Percentiles rank a stretch among this genome's conserved stretches.
Evolutionary conservation across 2,329 filamentous ascomycete species (phyloP).

Genomic region (Trichoderma koningiopsis): DNA sequence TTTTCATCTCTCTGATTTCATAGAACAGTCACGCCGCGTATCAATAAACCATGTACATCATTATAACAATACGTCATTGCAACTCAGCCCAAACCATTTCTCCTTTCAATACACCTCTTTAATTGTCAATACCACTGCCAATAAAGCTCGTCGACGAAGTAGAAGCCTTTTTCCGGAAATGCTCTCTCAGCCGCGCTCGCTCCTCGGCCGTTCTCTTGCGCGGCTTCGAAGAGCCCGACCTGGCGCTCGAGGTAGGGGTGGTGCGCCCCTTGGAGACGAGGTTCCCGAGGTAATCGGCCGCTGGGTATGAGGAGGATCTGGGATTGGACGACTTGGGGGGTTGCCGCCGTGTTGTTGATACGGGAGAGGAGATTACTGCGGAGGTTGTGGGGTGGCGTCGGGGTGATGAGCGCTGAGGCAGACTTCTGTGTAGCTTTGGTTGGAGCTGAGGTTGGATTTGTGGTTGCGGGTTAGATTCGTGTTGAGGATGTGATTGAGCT

Average conservation of each 20-base stretch:
- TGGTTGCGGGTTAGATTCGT: neutral
- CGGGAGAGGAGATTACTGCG: neutral
- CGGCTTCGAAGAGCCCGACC: slow-evolving; percentile 23
- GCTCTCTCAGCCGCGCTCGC: slow-evolving; percentile 33
- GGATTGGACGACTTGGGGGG: slow-evolving; percentile 25
- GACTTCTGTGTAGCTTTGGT: neutral
- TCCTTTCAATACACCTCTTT: neutral
- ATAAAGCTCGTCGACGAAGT: neutral
- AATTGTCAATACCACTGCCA: neutral
- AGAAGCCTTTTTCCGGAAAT: slow-evolving; percentile 33
- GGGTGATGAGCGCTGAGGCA: slow-evolving; percentile 16
- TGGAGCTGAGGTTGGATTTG: neutral
- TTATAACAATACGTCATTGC: neutral
- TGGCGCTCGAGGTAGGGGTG: slow-evolving; percentile 24
- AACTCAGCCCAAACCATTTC: neutral
- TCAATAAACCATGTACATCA: neutral
- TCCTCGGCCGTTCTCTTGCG: slow-evolving; percentile 31
- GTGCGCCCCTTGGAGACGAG: slow-evolving; percentile 28
- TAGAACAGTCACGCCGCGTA: neutral
- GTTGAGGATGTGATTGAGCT: neutral
- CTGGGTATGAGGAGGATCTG: slow-evolving; percentile 21
- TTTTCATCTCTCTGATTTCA: neutral
- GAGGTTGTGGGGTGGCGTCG: slow-evolving; percentile 25
- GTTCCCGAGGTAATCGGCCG: slow-evolving; percentile 33
- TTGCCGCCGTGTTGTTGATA: neutral